Conservation (phyloP, 2,329 filamentous ascomycete genomes). For the Corinectria fuckeliana region DNA sequence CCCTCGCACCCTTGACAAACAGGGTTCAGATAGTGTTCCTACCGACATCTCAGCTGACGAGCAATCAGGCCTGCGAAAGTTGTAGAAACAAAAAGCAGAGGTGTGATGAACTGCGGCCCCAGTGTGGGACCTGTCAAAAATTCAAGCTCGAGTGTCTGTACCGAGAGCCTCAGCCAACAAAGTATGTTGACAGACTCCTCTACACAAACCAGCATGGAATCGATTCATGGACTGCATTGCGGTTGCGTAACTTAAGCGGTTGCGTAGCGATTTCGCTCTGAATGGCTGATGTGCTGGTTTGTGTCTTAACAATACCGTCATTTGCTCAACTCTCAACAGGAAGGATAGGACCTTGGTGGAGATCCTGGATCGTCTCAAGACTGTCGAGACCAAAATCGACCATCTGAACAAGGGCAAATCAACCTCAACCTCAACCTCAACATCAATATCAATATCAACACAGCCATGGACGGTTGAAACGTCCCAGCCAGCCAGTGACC, state of each 20-base stretch:
- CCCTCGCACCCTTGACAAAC: background rate
- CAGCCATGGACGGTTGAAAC: conserved; percentile 24
- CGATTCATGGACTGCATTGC: conserved; percentile 11
- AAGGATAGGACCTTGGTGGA: conserved; percentile 69
- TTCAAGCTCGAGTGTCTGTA: conserved; percentile 66
- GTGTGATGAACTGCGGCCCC: conserved; percentile 68
- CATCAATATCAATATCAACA: conserved; percentile 28
- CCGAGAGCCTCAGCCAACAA: conserved; percentile 66
- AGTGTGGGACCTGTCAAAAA: conserved; percentile 64
- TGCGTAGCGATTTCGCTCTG: conserved; percentile 1
- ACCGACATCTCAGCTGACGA: conserved; percentile 17
- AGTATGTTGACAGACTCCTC: conserved; percentile 52
- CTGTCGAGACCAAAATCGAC: conserved; percentile 63
- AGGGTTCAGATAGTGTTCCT: too few species aligned
- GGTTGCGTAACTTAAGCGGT: background rate
- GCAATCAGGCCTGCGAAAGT: conserved; percentile 60
- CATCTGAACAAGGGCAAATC: conserved; percentile 43
- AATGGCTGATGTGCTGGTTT: conserved; percentile 6
- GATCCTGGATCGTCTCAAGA: conserved; percentile 63
- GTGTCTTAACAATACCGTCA: background rate
- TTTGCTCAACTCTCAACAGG: conserved; percentile 44
- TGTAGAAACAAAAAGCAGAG: conserved; percentile 67
- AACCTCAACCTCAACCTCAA: too few species aligned
- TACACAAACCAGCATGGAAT: conserved; percentile 6
- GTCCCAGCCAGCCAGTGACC: conserved; percentile 30